Percentiles rank a stretch among this genome's conserved stretches.
Evolutionary conservation across 306 rosid species (phyloP).

Genomic region (Quercus ilex): DNA sequence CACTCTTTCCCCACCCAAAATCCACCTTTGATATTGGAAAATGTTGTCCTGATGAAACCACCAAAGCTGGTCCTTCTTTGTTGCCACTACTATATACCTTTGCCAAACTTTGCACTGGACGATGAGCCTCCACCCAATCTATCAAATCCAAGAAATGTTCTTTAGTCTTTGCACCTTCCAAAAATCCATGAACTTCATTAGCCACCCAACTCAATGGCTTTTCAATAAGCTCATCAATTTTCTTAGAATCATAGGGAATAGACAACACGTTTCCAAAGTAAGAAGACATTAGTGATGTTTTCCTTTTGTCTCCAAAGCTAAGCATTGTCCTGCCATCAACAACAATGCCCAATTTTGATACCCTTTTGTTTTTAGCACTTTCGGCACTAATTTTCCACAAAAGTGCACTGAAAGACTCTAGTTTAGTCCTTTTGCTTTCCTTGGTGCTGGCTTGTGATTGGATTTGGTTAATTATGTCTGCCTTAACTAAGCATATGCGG

Average conservation of each 20-base stretch:
- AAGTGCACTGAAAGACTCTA: constrained; percentile 61
- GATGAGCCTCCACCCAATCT: constrained; percentile 66
- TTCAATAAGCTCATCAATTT: constrained; percentile 32
- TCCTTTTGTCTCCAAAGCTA: neutral
- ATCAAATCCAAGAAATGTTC: constrained; percentile 66
- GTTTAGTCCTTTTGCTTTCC: constrained; percentile 31
- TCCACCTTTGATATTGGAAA: constrained; percentile 27
- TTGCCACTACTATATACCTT: neutral
- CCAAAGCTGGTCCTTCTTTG: constrained; percentile 7
- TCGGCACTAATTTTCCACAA: constrained; percentile 65
- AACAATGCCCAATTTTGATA: constrained; percentile 62
- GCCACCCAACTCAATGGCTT: constrained; percentile 45
- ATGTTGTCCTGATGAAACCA: no score
- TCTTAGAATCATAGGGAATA: constrained; percentile 42
- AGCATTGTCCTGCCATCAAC: constrained; percentile 62
- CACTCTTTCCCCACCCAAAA: constrained; percentile 70
- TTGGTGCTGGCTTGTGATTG: constrained; percentile 35
- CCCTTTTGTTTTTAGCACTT: neutral
- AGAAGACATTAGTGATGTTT: constrained; percentile 9
- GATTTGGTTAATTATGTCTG: constrained; percentile 27
- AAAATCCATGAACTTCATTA: constrained; percentile 32
- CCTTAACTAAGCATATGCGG: constrained; percentile 46
- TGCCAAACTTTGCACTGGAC: constrained; percentile 22
- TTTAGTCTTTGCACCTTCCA: constrained; percentile 20
- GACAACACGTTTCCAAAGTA: constrained; percentile 72